Evolutionary conservation across 768 basidiomycete genomes (phyloP).

Genomic region (Mycena polygramma): DNA sequence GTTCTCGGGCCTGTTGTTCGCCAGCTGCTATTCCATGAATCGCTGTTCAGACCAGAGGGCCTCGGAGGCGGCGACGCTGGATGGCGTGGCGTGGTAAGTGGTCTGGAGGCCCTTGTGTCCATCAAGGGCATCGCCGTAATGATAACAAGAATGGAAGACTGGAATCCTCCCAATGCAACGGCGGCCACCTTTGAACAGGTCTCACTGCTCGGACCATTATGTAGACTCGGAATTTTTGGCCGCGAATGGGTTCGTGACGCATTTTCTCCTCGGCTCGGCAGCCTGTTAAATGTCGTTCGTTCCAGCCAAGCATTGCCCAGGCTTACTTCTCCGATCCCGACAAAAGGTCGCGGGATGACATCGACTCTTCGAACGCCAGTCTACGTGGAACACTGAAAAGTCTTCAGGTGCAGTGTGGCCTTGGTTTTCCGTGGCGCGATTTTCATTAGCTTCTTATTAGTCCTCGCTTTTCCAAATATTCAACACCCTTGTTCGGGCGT

Average conservation of each 20-base stretch:
- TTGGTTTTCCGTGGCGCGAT: conserved; percentile 23
- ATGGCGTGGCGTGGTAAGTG: conserved; percentile 91
- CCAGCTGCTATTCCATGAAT: conserved; percentile 72
- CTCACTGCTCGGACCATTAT: conserved; percentile 87
- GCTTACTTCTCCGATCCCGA: conserved; percentile 90
- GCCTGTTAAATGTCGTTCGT: conserved; percentile 20
- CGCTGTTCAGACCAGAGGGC: conserved; percentile 75
- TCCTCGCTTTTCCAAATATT: conserved; percentile 87
- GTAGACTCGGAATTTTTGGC: conserved; percentile 88
- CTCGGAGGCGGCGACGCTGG: conserved; percentile 78
- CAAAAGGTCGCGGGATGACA: conserved; percentile 77
- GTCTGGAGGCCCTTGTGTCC: conserved; percentile 83
- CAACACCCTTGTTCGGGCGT: conserved; percentile 89
- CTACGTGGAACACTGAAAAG: conserved; percentile 89
- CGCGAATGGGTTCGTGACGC: conserved; percentile 81
- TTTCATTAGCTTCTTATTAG: conserved; percentile 39
- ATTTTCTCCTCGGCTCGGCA: conserved; percentile 1
- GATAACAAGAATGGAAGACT: conserved; percentile 81
- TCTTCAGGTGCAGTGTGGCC: conserved; percentile 69
- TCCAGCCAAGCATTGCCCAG: conserved; percentile 79
- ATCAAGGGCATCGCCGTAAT: conserved; percentile 87
- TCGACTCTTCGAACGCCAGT: conserved; percentile 87
- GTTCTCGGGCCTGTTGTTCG: conserved; percentile 83
- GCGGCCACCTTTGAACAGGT: conserved; percentile 71
- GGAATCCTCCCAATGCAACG: conserved; percentile 74